These are phyloP conservation scores for Hypoxylon sp. DNA, from an alignment of 2,329 filamentous ascomycete genomes.

Conservation along the genomic window DNA sequence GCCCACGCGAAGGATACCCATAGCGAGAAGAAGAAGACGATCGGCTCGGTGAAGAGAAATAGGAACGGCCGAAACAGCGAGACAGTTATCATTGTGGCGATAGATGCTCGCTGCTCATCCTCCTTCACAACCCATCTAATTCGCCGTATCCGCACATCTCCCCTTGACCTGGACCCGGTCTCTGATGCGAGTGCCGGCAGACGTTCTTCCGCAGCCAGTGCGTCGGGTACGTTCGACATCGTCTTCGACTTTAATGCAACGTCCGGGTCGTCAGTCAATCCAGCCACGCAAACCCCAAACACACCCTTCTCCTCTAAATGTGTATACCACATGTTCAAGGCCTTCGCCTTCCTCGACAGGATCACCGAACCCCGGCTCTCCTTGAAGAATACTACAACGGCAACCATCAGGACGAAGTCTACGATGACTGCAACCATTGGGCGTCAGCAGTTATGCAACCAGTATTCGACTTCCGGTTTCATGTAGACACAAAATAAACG, in stretches of 20 bases:
- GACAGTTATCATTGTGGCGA: conserved; percentile 78
- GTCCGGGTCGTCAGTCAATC: conserved; percentile 29
- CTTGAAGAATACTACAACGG: conserved; percentile 79
- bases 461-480: background rate
- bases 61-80: conserved; percentile 85
- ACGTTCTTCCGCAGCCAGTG: conserved; percentile 37
- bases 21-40: conserved; percentile 88
- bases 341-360: conserved; percentile 79
- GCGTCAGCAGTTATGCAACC: conserved; percentile 6
- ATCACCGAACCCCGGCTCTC: conserved; percentile 88
- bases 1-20: conserved; percentile 95
- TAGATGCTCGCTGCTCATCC: conserved; percentile 80
- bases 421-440: conserved; percentile 65
- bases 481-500: background rate
- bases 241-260: conserved; percentile 9
- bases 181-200: background rate
- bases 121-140: conserved; percentile 85
- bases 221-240: conserved; percentile 5
- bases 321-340: conserved; percentile 85
- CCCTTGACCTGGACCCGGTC: background rate
- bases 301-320: conserved; percentile 75
- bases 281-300: conserved; percentile 62
- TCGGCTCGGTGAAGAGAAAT: conserved; percentile 80
- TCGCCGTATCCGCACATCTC: conserved; percentile 59
- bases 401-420: conserved; percentile 72